phyloP scores from a whole-genome alignment of 2,329 filamentous ascomycete genomes.

The Penicillium sp. region DNA sequence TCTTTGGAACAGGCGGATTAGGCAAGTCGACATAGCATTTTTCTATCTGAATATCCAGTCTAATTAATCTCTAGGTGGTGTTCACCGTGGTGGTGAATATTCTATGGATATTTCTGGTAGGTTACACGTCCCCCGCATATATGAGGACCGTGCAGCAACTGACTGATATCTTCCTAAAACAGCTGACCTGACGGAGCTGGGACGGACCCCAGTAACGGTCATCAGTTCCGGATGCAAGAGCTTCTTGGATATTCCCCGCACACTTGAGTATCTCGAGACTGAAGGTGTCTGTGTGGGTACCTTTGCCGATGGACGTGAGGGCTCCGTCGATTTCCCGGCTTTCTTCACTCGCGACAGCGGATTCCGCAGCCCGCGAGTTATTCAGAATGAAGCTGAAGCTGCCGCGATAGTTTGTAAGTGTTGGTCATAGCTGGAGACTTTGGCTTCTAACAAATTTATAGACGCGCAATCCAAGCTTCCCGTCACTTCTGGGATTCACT shows the following conservation, averaged over 20 bases:
- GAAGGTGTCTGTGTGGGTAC: slow-evolving; percentile 78
- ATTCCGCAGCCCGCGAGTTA: slow-evolving; percentile 71
- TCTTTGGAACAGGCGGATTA: slow-evolving; percentile 93
- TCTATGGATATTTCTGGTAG: slow-evolving; percentile 81
- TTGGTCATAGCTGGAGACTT: neutral
- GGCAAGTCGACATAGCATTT: slow-evolving; percentile 40
- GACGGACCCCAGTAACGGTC: slow-evolving; percentile 83
- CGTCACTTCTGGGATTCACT: slow-evolving; percentile 76
- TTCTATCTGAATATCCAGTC: slow-evolving; percentile 13
- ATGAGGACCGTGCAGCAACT: neutral
- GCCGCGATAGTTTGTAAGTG: slow-evolving; percentile 76
- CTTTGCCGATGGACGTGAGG: slow-evolving; percentile 77
- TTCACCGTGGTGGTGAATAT: slow-evolving; percentile 82
- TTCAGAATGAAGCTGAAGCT: slow-evolving; percentile 75
- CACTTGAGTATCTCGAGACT: slow-evolving; percentile 76
- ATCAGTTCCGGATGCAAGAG: slow-evolving; percentile 92
- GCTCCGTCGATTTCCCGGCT: slow-evolving; percentile 79
- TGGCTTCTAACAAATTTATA: slow-evolving; percentile 24
- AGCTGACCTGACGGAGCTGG: slow-evolving; percentile 91
- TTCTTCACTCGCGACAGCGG: slow-evolving; percentile 93
- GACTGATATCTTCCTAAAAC: slow-evolving; percentile 1
- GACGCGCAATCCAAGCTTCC: slow-evolving; percentile 71
- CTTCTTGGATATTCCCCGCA: slow-evolving; percentile 88
- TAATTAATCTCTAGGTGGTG: slow-evolving; percentile 58
- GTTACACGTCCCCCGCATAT: neutral